Conservation (phyloP, 176 grass and related monocot genomes). For the Eleusine indica region DNA sequence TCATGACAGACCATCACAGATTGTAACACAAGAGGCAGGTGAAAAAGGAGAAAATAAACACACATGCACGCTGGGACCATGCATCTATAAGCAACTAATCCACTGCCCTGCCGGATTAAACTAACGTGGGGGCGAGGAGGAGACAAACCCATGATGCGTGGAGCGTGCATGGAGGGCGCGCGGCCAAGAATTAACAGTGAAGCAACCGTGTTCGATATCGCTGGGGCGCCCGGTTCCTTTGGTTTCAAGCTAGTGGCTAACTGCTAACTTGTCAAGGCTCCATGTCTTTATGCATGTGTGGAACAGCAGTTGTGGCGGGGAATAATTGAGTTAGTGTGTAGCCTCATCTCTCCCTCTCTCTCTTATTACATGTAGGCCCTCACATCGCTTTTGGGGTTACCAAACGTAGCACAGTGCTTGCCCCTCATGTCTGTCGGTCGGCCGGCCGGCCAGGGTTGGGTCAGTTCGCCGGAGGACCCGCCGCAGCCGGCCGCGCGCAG, state of each 20-base stretch:
- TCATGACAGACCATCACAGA: neutral
- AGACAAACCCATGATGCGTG: conserved; percentile 28
- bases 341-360: neutral
- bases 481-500: neutral
- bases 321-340: conserved; percentile 40
- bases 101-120: neutral
- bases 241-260: conserved; percentile 38
- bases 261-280: conserved; percentile 7
- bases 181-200: conserved; percentile 32
- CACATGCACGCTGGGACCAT: conserved; percentile 13
- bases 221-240: conserved; percentile 34
- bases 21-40: neutral
- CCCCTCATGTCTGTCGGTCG: conserved; percentile 32
- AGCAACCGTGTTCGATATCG: conserved; percentile 13
- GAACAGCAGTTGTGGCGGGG: conserved; percentile 40
- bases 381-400: conserved; percentile 56
- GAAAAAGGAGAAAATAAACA: neutral
- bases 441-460: neutral
- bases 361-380: conserved; percentile 27
- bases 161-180: conserved; percentile 11
- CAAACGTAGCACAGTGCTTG: conserved; percentile 41
- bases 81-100: neutral
- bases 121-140: neutral
- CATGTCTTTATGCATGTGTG: conserved; percentile 32
- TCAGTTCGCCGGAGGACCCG: neutral